Evolutionary conservation across 2,329 filamentous ascomycete genomes (phyloP).

Genomic region (Colletotrichum eremochloae): DNA sequence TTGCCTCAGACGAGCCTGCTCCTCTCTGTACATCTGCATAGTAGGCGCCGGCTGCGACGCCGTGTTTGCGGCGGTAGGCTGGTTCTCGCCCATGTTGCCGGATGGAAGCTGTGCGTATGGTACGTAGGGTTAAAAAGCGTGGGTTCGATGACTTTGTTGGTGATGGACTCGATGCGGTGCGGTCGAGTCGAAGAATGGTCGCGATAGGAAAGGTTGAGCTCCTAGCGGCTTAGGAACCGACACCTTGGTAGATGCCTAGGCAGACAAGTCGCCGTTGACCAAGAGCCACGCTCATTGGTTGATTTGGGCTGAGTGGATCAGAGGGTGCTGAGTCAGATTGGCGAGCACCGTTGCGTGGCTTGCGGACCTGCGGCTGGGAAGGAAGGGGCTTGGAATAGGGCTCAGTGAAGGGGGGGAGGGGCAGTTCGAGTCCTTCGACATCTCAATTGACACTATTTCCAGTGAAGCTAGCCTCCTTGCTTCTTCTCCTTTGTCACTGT

Average conservation of each 20-base stretch:
- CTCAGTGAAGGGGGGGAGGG: neutral
- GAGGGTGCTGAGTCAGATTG: neutral
- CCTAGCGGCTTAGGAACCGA: slow-evolving; percentile 24
- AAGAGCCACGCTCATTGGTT: slow-evolving; percentile 23
- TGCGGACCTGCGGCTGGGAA: slow-evolving; percentile 7
- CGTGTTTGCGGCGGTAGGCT: slow-evolving; percentile 38
- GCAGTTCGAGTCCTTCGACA: slow-evolving; percentile 25
- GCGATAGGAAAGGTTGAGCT: slow-evolving; percentile 13
- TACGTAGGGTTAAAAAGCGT: neutral
- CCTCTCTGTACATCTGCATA: slow-evolving; percentile 64
- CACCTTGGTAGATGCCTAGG: neutral
- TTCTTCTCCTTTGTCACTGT: neutral
- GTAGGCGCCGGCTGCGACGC: slow-evolving; percentile 49
- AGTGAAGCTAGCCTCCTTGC: neutral
- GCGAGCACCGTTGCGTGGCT: neutral
- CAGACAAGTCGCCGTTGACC: slow-evolving; percentile 3
- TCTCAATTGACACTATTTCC: slow-evolving; percentile 26
- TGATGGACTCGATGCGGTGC: slow-evolving; percentile 27
- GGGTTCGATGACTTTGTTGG: neutral
- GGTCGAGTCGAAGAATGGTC: slow-evolving; percentile 19
- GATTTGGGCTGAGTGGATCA: neutral
- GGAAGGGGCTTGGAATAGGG: slow-evolving; percentile 20
- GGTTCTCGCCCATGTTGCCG: slow-evolving; percentile 40
- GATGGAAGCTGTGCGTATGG: neutral
- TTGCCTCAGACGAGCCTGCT: slow-evolving; percentile 62